A percentile compares a stretch with the other conserved stretches of the same genome.
Conservation (phyloP, 495 filamentous ascomycete species). For the Cryomyces minteri region DNA sequence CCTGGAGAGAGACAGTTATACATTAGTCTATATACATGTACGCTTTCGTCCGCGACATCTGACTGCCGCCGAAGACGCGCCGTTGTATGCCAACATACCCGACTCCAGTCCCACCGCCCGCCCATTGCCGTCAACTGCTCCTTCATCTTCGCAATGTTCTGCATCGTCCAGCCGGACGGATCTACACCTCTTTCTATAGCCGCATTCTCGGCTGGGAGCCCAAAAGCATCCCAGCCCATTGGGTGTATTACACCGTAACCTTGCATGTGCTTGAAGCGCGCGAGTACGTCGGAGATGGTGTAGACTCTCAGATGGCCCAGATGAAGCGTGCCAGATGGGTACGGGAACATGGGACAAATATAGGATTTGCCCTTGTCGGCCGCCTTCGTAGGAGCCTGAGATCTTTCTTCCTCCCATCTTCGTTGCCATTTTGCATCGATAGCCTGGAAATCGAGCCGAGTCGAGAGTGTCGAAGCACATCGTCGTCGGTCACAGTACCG, state of each 20-base stretch:
- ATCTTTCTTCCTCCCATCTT: constrained; percentile 26
- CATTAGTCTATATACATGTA: constrained; percentile 2
- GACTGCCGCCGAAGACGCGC: not conserved
- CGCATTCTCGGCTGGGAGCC: constrained; percentile 79
- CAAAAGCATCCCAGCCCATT: constrained; percentile 92
- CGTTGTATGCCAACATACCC: constrained; percentile 31
- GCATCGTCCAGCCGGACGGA: constrained; percentile 58
- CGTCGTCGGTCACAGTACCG: not conserved
- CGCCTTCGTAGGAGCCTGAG: not conserved
- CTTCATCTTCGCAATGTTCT: constrained; percentile 73
- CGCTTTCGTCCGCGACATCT: not conserved
- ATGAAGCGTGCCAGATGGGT: constrained; percentile 78
- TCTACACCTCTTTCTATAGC: constrained; percentile 74
- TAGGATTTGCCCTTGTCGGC: constrained; percentile 39
- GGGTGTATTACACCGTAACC: constrained; percentile 64
- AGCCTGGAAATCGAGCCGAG: constrained; percentile 37
- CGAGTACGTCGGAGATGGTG: constrained; percentile 73
- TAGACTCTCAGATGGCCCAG: constrained; percentile 80
- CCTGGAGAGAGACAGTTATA: constrained; percentile 28
- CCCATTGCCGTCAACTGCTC: constrained; percentile 60
- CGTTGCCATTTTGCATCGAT: constrained; percentile 63
- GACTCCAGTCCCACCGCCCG: constrained; percentile 63
- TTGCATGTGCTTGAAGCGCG: constrained; percentile 57
- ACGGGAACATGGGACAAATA: constrained; percentile 83
- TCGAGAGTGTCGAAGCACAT: constrained; percentile 1